Base-by-base conservation (phyloP, 2,329 filamentous ascomycete genomes). In the Onygenales sp. region DNA sequence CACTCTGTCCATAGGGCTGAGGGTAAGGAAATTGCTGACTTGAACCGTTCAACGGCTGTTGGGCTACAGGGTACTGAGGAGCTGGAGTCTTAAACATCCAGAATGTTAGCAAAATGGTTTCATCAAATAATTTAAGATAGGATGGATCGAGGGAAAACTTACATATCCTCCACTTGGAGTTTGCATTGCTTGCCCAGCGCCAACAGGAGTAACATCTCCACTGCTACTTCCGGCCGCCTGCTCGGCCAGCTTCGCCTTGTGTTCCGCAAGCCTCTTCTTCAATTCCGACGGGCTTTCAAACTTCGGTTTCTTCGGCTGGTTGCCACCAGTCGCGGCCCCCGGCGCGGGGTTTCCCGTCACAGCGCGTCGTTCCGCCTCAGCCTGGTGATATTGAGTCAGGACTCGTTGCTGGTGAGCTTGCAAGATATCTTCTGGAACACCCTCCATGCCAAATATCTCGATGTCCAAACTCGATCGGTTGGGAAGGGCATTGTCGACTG, bases 391-490 rank as follows among this genome's bases (percentile, higher is more conserved):
- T 69, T 87, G 85, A 62, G 88, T 82, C 58, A 90, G 83, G 66
- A 97, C 89, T 63, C 88, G 83, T 71, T 93, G 87, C 66, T 88
- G 86, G 76, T 96, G 91, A 65, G 87, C 82, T 63, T 89, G 81
- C 54, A 89, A 75, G 57, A 94, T 81, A 54, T 95, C 89, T 55
- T 89, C 86, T 2, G 93, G 93, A 39, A 97, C 89, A 65, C 93
- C 93, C 69, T 96, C 90, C 88, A 96, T 96, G 65, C 92, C 93
- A 68, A 97, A 98, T 64, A 98, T 96, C 72, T 98, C 93, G 56
- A 95, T 83, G 56, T 95, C 89, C 56, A 95, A 82, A 55, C 86
- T 86, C 59, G 89, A 83, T 58, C 93, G 84, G 64, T 92, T 92
- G 0, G 87, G 85, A 2, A 96, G 80, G 49, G 93, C 90, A 78